Percentiles rank a stretch among this genome's conserved stretches.
Evolutionary conservation across 2,329 filamentous ascomycete genomes (phyloP).

Genomic region (Penicillium sp.): DNA sequence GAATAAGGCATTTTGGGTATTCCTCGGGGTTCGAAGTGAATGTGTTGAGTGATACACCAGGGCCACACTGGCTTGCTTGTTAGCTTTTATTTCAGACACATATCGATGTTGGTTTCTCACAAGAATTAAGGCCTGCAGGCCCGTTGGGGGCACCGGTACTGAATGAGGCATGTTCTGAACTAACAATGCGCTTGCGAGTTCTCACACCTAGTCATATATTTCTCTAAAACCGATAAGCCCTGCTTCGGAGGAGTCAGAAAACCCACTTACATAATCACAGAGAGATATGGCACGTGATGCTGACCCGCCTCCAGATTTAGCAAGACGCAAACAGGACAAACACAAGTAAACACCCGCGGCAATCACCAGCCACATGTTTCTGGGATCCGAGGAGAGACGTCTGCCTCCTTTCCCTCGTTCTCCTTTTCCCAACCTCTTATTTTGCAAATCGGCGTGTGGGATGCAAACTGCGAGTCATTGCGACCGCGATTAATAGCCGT

Average conservation of each 20-base stretch:
- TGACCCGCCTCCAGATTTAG: constrained; percentile 26
- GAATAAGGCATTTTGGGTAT: constrained; percentile 40
- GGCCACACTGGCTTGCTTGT: constrained; percentile 22
- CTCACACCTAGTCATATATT: constrained; percentile 1
- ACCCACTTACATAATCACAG: neutral
- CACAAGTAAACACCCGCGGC: constrained; percentile 29
- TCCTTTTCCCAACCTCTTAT: constrained; percentile 20
- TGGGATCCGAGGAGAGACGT: constrained; percentile 33
- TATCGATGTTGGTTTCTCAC: constrained; percentile 26
- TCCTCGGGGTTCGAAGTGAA: constrained; percentile 51
- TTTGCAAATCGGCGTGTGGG: constrained; percentile 22
- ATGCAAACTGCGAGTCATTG: constrained; percentile 33
- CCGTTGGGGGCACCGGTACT: constrained; percentile 55
- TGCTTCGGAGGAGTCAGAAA: constrained; percentile 4
- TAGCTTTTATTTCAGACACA: neutral
- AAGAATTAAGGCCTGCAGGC: constrained; percentile 50
- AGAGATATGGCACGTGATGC: neutral
- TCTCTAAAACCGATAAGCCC: constrained; percentile 1
- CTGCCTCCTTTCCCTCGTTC: constrained; percentile 15
- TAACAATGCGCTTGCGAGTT: neutral
- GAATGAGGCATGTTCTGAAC: constrained; percentile 30
- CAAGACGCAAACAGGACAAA: constrained; percentile 31
- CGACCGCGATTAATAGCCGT: constrained; percentile 21
- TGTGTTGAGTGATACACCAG: constrained; percentile 50
- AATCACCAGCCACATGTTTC: constrained; percentile 45